Base-by-base conservation (phyloP, 2,329 filamentous ascomycete species). In the Venturia carpophila region DNA sequence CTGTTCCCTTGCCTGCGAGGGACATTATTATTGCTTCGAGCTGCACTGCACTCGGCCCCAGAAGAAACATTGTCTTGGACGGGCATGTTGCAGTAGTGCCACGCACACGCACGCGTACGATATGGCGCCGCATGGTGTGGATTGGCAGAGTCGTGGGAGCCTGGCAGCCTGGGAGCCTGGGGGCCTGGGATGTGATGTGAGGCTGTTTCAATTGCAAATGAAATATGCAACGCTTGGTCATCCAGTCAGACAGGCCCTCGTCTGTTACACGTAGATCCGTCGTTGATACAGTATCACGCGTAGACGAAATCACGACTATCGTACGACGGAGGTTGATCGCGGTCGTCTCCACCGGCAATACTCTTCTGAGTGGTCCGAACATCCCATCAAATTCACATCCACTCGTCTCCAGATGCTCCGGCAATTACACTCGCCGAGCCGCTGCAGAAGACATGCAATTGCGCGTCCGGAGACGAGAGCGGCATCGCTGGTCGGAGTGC, bases 11-110 rank as follows among this genome's bases (percentile, higher is more conserved):
- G 30, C 30, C 30, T 34, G 30, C 30, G 30, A 34, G 3, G 3
- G 6, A 34, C 6, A 34, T 47, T 19, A 47, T n/a, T 21, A 47
- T 19, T 47, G 19, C 45, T n/a, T 47, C 45, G n/a, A n/a, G 45
- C 13, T 19, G 27, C n/a, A 17, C 13, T 19, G 27, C n/a, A 17
- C 3, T 21, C n/a, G 7, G 9, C 11, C 24, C 21, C 49, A 55
- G 49, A 17, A 55, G 49, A 55, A 55, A 55, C 49, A 55, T 9
- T 58, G 52, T 58, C 52, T 58, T 17, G 24, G 15, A 52, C 21
- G 11, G 24, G 47, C 24, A 17, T 52, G 21, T 27, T 58, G 27
- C 49, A 55, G 49, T 34, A 52, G 47, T 52, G 5, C 47, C 21
- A 11, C n/a, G 47, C 21, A 27, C 47, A 52, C 24, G 47, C 47